Evolutionary conservation across 108 stramenopile genomes (phyloP).

Genomic region (Cyclotella atomus): DNA sequence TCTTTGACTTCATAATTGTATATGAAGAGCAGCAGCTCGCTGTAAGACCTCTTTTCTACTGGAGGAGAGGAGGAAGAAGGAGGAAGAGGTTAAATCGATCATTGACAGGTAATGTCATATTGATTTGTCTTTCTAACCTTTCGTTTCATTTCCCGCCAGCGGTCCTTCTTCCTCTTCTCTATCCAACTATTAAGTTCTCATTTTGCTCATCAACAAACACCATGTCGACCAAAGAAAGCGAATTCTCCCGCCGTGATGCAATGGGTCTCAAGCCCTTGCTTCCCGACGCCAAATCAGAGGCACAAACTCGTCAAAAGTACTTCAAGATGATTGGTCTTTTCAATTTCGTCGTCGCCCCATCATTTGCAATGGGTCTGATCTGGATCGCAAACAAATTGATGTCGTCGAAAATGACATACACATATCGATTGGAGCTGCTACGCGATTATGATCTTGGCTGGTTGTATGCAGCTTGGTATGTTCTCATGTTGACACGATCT

Average conservation of each 20-base stretch:
- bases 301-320: slow-evolving; percentile 8
- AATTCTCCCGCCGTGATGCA: neutral
- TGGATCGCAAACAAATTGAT: neutral
- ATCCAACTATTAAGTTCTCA: neutral
- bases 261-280: neutral
- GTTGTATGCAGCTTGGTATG: slow-evolving; percentile 2
- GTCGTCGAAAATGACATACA: neutral
- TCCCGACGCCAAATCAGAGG: neutral
- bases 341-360: neutral
- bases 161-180: too few relatives aligned
- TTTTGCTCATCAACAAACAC: neutral
- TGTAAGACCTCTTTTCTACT: too few relatives aligned
- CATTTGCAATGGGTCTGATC: neutral
- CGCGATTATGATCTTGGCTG: neutral
- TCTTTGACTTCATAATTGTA: neutral
- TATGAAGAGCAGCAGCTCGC: too few relatives aligned
- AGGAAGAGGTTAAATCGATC: too few relatives aligned
- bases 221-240: slow-evolving; percentile 1
- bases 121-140: too few relatives aligned
- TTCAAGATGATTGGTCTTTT: neutral
- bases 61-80: too few relatives aligned
- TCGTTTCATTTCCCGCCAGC: too few relatives aligned
- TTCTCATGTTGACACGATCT: neutral
- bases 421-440: neutral
- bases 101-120: too few relatives aligned